These are phyloP conservation scores for Cercospora janseana DNA, from an alignment of 2,329 filamentous ascomycete species.

Conservation along the genomic window DNA sequence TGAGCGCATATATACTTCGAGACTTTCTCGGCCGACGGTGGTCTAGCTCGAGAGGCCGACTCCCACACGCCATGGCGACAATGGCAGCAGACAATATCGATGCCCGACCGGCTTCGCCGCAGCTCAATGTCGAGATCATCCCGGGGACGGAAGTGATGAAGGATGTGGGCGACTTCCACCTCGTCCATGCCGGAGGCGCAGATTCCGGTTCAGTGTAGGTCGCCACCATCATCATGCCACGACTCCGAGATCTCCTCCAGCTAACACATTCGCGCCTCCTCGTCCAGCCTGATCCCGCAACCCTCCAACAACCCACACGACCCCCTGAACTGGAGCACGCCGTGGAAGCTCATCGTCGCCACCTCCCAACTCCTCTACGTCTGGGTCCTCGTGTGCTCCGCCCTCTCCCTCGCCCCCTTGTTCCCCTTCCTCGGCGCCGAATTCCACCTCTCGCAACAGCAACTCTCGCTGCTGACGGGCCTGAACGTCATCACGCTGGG, in stretches of 20 bases:
- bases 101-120: slow-evolving; percentile 20
- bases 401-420: slow-evolving; percentile 46
- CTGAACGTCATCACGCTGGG: slow-evolving; percentile 48
- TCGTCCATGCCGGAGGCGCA: slow-evolving; percentile 31
- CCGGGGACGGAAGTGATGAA: slow-evolving; percentile 36
- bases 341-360: slow-evolving; percentile 38
- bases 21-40: no score
- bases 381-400: slow-evolving; percentile 45
- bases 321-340: slow-evolving; percentile 33
- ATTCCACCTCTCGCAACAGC: slow-evolving; percentile 43
- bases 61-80: slow-evolving; percentile 5
- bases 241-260: no score
- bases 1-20: no score
- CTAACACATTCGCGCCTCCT: no score
- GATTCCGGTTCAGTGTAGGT: slow-evolving; percentile 31
- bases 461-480: slow-evolving; percentile 44
- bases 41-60: no score
- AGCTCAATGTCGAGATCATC: slow-evolving; percentile 33
- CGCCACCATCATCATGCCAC: background rate
- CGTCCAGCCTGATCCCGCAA: slow-evolving; percentile 33
- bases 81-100: slow-evolving; percentile 10
- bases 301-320: slow-evolving; percentile 30
- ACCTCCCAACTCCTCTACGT: slow-evolving; percentile 44
- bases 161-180: slow-evolving; percentile 31
- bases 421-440: slow-evolving; percentile 44